A percentile compares a stretch with the other conserved stretches of the same genome.
Evolutionary conservation across 2,329 filamentous ascomycete genomes (phyloP).

Genomic region (Orbilia javanica): DNA sequence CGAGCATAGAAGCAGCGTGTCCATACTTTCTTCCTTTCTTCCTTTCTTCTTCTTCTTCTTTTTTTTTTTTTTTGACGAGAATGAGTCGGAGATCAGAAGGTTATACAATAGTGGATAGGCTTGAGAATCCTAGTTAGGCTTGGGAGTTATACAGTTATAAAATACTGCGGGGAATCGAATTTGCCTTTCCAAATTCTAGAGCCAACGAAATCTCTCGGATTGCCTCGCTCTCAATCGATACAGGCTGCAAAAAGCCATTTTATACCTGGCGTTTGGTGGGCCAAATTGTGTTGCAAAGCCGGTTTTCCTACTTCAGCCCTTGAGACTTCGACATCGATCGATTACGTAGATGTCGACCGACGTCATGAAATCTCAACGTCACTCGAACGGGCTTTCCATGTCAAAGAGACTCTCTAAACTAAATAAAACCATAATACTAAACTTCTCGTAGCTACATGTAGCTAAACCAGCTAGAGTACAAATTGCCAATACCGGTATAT

Average conservation of each 20-base stretch:
- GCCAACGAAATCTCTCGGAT: neutral
- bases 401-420: neutral
- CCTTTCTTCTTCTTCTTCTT: no score
- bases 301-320: neutral
- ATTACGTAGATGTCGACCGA: no score
- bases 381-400: neutral
- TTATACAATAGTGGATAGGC: neutral
- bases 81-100: neutral
- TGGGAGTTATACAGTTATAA: neutral
- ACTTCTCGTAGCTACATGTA: neutral
- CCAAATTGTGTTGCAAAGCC: neutral
- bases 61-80: conserved; percentile 3
- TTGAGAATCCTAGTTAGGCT: neutral
- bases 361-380: conserved; percentile 28
- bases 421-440: neutral
- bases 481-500: no score
- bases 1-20: conserved; percentile 62
- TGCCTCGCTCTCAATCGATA: neutral
- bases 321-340: neutral
- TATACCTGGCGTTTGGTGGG: neutral
- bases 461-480: no score
- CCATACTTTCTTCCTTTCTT: no score
- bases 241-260: neutral
- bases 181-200: neutral
- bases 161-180: neutral